Percentiles rank a stretch among this genome's conserved stretches.
Conservation (phyloP, 2,329 filamentous ascomycete genomes). For the Lasiodiplodia sp. region DNA sequence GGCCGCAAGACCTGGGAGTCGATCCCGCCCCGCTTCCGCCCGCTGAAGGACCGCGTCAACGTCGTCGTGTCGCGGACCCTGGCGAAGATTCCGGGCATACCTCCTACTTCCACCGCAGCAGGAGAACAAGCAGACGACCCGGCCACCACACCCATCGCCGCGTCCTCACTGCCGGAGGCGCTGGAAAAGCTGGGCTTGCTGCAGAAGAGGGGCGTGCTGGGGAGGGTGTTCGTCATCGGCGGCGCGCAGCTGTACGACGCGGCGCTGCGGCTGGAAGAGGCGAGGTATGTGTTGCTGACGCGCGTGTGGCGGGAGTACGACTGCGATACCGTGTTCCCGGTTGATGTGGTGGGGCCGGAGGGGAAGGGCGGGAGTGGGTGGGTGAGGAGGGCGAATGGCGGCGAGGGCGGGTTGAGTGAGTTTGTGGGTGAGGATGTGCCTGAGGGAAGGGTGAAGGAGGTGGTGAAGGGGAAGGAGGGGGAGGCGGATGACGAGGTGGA, state of each 20-base stretch:
- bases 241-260: conserved; percentile 84
- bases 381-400: conserved; percentile 59
- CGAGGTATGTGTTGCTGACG: conserved; percentile 73
- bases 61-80: conserved; percentile 73
- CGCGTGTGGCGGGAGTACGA: conserved; percentile 73
- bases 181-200: conserved; percentile 4
- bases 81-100: background rate
- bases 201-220: conserved; percentile 47
- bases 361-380: conserved; percentile 54
- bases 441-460: conserved; percentile 55
- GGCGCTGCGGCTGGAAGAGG: conserved; percentile 67
- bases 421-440: conserved; percentile 73
- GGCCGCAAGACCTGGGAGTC: conserved; percentile 96
- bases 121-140: background rate
- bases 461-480: background rate
- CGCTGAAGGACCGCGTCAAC: conserved; percentile 81
- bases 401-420: conserved; percentile 61
- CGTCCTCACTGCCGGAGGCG: conserved; percentile 4
- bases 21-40: conserved; percentile 80
- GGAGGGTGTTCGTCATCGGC: conserved; percentile 84
- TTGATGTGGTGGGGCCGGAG: conserved; percentile 58
- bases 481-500: conserved; percentile 66
- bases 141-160: background rate
- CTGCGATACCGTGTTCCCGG: conserved; percentile 77
- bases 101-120: background rate